Percentiles rank a stretch among this genome's conserved stretches.
These are phyloP conservation scores for Boletus pseudo-olivaceus DNA, from an alignment of 768 basidiomycete genomes.

Conservation along the genomic window DNA sequence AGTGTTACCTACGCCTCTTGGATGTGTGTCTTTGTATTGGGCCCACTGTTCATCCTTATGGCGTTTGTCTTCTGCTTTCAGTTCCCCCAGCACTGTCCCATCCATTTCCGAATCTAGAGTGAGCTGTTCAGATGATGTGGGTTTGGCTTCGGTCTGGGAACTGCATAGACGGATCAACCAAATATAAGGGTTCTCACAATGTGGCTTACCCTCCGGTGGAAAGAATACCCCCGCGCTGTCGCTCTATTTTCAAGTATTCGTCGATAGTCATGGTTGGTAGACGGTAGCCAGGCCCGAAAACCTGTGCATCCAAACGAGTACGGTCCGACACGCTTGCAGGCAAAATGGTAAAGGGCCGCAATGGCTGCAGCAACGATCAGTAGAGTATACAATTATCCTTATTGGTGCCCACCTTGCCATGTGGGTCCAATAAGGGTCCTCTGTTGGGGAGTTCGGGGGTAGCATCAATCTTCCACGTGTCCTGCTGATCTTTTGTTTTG, in stretches of 20 bases:
- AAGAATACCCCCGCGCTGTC: slow-evolving; percentile 79
- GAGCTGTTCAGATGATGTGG: slow-evolving; percentile 77
- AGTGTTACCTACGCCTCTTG: slow-evolving; percentile 91
- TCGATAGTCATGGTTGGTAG: slow-evolving; percentile 96
- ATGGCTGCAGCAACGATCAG: slow-evolving; percentile 49
- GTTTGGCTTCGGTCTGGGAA: slow-evolving; percentile 58
- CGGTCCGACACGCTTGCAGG: slow-evolving; percentile 69
- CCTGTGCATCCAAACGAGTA: slow-evolving; percentile 67
- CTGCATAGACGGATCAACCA: slow-evolving; percentile 36
- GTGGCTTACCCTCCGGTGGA: slow-evolving; percentile 76
- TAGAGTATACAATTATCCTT: background rate
- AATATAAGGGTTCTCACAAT: background rate
- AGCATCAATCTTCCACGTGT: slow-evolving; percentile 74
- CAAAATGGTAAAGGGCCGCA: slow-evolving; percentile 90
- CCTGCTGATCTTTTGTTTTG: slow-evolving; percentile 43
- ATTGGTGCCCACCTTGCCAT: slow-evolving; percentile 60
- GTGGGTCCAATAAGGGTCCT: slow-evolving; percentile 67
- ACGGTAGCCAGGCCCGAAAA: slow-evolving; percentile 80
- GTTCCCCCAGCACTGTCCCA: slow-evolving; percentile 63
- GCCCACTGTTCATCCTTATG: slow-evolving; percentile 93
- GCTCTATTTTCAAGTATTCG: slow-evolving; percentile 88
- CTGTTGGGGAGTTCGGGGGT: slow-evolving; percentile 43
- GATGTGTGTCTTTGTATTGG: slow-evolving; percentile 78
- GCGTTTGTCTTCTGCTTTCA: slow-evolving; percentile 72
- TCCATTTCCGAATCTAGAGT: slow-evolving; percentile 80